Evolutionary conservation across 1,139 yeast genomes (phyloP), one percentile per base, ranked within the genome.

Genomic region (Sugiyamaella sp.): DNA sequence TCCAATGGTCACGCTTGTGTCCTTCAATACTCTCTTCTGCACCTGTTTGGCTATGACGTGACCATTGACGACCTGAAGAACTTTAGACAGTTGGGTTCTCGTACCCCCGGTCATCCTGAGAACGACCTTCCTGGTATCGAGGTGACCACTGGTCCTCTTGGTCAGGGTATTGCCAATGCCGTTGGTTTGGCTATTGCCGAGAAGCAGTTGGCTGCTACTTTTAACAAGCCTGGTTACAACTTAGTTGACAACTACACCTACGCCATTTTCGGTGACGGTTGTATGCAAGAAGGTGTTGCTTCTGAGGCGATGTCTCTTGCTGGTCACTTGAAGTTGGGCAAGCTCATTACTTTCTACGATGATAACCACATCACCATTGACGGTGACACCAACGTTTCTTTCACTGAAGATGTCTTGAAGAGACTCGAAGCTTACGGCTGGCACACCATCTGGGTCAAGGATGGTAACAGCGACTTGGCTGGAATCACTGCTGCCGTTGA

Each of bases 1-100:
- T 89, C 97, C 56, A 93, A 93, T 74, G 99, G 99, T 69, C 99
- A 93, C 75, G 97, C 96, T 46, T 89, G 95, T 74, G 96, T 96
- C 58, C 79, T 93, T 62, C 80, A 89, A 70, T 95, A 93, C 80
- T 78, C 95, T 46, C 74, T 93, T 75, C 79, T 93, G 70, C 95
- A 87, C 74, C 79, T 95, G 66, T 84, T 82, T 69, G 98, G 98
- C 57, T 93, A 82, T 78, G 88, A 82, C 67, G 78, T 85, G 71
- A 71, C 89, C 53, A 75, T 93, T 60, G 96, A 90, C 49, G 99
- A 95, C 74, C 80, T 93, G 74, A 87, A 90, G 79, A 75, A 80
- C 61, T 93, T 93, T 79, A 89, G 99, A 81, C 96, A 89, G 76
- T 75, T 91, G 67, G 79, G 80, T 71, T 91, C 98, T 62, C 86